Conservation (phyloP, 225 moss, liverwort and hornwort genomes). For the Physcomitrellopsis africana region DNA sequence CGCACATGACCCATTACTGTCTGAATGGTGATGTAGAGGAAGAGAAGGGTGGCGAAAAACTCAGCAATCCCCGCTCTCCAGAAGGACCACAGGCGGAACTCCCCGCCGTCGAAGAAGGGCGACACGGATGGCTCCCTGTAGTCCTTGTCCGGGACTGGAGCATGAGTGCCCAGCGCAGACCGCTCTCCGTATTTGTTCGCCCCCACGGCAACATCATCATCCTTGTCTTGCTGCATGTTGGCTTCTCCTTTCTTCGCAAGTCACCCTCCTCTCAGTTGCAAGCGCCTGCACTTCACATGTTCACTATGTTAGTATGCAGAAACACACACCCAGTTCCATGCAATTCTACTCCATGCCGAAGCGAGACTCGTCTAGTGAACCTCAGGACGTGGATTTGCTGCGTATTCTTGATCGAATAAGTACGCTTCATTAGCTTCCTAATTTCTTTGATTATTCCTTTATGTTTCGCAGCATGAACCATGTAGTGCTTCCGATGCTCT, state of each 20-base stretch:
- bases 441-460: too few relatives aligned
- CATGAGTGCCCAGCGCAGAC: slow-evolving; percentile 39
- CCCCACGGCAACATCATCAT: slow-evolving; percentile 49
- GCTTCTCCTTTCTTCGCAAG: background rate
- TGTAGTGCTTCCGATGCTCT: too few relatives aligned
- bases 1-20: slow-evolving; percentile 44
- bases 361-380: too few relatives aligned
- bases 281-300: too few relatives aligned
- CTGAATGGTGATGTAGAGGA: slow-evolving; percentile 47
- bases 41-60: slow-evolving; percentile 45
- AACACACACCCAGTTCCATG: too few relatives aligned
- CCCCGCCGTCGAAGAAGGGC: slow-evolving; percentile 27
- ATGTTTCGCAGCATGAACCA: too few relatives aligned
- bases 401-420: too few relatives aligned
- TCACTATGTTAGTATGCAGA: too few relatives aligned
- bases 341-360: too few relatives aligned
- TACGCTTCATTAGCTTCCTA: too few relatives aligned
- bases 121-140: slow-evolving; percentile 26
- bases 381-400: too few relatives aligned
- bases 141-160: slow-evolving; percentile 30
- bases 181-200: slow-evolving; percentile 35
- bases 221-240: slow-evolving; percentile 32
- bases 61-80: slow-evolving; percentile 60
- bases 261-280: too few relatives aligned
- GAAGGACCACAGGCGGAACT: slow-evolving; percentile 47